These are phyloP conservation scores for Phytophthora uliginosa DNA, from an alignment of 352 stramenopile species.

Conservation along the genomic window DNA sequence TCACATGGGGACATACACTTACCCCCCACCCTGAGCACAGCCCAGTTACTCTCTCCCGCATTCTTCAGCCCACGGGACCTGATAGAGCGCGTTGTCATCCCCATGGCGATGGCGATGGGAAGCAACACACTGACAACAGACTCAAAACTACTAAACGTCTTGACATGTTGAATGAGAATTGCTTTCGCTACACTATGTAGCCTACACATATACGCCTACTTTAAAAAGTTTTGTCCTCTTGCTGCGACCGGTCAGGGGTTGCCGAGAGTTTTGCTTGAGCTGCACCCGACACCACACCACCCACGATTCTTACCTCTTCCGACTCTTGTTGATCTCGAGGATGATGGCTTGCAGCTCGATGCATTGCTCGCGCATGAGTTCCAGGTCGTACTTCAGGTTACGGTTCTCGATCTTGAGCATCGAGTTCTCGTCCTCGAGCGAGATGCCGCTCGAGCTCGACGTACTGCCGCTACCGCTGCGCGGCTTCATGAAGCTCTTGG, in stretches of 20 bases:
- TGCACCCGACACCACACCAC: conserved; percentile 23
- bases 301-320: conserved; percentile 70
- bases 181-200: conserved; percentile 24
- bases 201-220: conserved; percentile 48
- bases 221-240: conserved; percentile 33
- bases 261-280: conserved; percentile 14
- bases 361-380: conserved; percentile 91
- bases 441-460: conserved; percentile 75
- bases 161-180: conserved; percentile 41
- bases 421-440: conserved; percentile 86
- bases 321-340: conserved; percentile 92
- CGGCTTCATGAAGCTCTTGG: conserved; percentile 79
- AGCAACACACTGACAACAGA: neutral
- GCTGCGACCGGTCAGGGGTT: conserved; percentile 4
- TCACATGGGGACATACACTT: conserved; percentile 26
- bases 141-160: conserved; percentile 22
- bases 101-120: neutral
- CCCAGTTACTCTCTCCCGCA: conserved; percentile 20
- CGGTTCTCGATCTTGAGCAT: conserved; percentile 92
- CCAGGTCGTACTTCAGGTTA: conserved; percentile 89
- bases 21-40: conserved; percentile 2
- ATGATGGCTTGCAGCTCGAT: conserved; percentile 91
- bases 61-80: neutral
- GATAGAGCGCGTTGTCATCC: neutral
- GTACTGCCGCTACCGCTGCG: conserved; percentile 71